Evolutionary conservation across 176 grass and related monocot genomes (phyloP).

Genomic region (Oryza rufipogon): DNA sequence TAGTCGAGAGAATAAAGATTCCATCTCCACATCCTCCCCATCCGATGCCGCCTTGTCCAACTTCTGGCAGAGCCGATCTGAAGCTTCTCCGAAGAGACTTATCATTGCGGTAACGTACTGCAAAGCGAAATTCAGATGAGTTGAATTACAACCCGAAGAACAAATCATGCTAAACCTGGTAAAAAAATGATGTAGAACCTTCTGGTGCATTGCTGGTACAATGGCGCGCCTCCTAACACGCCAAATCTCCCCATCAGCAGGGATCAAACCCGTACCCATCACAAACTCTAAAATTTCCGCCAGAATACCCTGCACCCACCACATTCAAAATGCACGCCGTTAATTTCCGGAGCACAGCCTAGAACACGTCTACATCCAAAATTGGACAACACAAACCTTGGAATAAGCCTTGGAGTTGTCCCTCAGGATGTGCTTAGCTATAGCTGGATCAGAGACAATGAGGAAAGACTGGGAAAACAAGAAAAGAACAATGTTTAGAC

Average conservation of each 20-base stretch:
- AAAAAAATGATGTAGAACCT: constrained; percentile 43
- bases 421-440: constrained; percentile 90
- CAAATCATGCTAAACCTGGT: not conserved
- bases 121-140: constrained; percentile 5
- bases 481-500: not conserved
- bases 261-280: constrained; percentile 95
- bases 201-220: constrained; percentile 91
- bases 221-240: constrained; percentile 89
- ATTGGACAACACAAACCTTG: constrained; percentile 57
- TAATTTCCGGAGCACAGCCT: not conserved
- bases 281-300: constrained; percentile 93
- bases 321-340: constrained; percentile 29
- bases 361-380: not conserved
- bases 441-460: constrained; percentile 86
- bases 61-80: constrained; percentile 69
- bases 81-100: constrained; percentile 82
- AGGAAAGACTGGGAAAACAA: constrained; percentile 71
- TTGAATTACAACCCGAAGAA: not conserved
- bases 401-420: constrained; percentile 91
- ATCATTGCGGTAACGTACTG: constrained; percentile 92
- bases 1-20: constrained; percentile 89
- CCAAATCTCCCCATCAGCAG: constrained; percentile 86
- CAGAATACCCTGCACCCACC: constrained; percentile 72
- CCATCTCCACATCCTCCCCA: constrained; percentile 96
- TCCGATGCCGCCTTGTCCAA: constrained; percentile 73